Evolutionary conservation across 2,329 filamentous ascomycete genomes (phyloP).

Genomic region (Nothophaeocryptopus gaeumannii): DNA sequence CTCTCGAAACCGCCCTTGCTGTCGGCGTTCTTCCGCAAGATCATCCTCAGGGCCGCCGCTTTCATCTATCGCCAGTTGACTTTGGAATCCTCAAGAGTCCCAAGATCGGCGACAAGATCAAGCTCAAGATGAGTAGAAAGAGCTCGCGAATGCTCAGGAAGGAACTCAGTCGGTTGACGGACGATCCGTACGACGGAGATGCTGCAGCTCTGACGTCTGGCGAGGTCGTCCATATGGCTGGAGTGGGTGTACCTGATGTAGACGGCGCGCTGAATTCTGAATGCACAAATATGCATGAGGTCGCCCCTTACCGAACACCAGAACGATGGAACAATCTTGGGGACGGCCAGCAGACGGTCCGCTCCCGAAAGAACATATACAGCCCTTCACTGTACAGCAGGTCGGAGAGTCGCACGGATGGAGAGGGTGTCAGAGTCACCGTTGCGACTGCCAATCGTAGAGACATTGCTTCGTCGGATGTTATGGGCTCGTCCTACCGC

Average conservation of each 20-base stretch:
- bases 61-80: slow-evolving; percentile 13
- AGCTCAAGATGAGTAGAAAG: slow-evolving; percentile 18
- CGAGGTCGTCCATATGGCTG: slow-evolving; percentile 8
- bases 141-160: slow-evolving; percentile 12
- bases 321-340: no score
- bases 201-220: slow-evolving; percentile 9
- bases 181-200: slow-evolving; percentile 8
- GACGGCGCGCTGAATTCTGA: no score
- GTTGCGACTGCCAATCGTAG: background rate
- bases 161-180: slow-evolving; percentile 11
- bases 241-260: no score
- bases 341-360: no score
- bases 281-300: no score
- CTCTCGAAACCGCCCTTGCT: background rate
- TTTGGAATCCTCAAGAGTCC: slow-evolving; percentile 14
- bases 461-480: slow-evolving; percentile 4
- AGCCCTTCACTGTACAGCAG: slow-evolving; percentile 11
- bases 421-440: background rate
- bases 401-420: slow-evolving; percentile 9
- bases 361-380: background rate
- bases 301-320: no score
- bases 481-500: slow-evolving; percentile 11
- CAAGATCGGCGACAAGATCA: slow-evolving; percentile 14
- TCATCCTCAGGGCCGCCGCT: slow-evolving; percentile 11
- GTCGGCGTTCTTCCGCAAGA: slow-evolving; percentile 8